These are phyloP conservation scores for Meredithiella fracta DNA, from an alignment of 2,329 filamentous ascomycete genomes.

Conservation along the genomic window DNA sequence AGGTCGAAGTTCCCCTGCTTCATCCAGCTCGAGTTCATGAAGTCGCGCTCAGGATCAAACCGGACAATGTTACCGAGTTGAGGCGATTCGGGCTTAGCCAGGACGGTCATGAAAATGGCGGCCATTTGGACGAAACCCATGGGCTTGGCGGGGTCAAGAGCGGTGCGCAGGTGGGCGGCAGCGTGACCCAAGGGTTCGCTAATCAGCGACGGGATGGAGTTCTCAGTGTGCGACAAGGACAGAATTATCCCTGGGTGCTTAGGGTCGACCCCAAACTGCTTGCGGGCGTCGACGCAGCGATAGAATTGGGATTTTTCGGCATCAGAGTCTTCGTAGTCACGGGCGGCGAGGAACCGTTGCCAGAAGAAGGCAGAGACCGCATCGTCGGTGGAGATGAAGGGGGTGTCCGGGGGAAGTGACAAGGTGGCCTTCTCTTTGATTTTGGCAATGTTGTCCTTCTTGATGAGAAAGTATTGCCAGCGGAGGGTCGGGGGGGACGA, in stretches of 20 bases:
- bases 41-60: not conserved
- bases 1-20: not conserved
- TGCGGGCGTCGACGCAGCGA: not conserved
- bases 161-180: not conserved
- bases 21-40: not conserved
- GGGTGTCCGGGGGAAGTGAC: not conserved
- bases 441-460: not conserved
- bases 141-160: not conserved
- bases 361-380: not conserved
- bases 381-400: slow-evolving; percentile 6
- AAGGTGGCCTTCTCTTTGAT: not conserved
- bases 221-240: not conserved
- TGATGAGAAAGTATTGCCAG: slow-evolving; percentile 1
- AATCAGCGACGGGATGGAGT: not conserved
- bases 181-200: not conserved
- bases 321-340: not conserved
- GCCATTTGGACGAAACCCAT: not conserved
- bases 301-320: not conserved
- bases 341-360: not conserved
- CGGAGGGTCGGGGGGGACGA: not conserved
- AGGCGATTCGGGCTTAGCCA: not conserved
- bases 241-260: slow-evolving; percentile 1
- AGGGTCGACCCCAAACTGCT: not conserved
- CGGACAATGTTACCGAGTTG: not conserved
- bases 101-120: not conserved